Conservation (phyloP, 2,329 filamentous ascomycete genomes). For the Cladosporium oxysporum region DNA sequence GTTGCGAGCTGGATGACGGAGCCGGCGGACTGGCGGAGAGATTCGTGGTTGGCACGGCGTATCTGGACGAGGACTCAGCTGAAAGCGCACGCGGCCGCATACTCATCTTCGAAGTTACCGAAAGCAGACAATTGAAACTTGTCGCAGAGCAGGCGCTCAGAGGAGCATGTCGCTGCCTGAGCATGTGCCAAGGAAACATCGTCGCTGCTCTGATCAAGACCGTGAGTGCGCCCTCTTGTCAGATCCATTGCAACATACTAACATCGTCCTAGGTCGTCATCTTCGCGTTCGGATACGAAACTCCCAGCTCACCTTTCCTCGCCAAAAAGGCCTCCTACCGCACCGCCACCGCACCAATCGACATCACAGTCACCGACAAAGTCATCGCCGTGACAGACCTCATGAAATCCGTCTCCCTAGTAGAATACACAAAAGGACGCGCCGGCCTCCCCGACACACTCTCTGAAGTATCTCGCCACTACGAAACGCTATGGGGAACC, state of each 20-base stretch:
- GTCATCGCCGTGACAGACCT: slow-evolving; percentile 84
- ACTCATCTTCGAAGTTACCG: slow-evolving; percentile 78
- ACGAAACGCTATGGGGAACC: slow-evolving; percentile 79
- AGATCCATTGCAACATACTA: slow-evolving; percentile 21
- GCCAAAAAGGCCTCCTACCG: slow-evolving; percentile 74
- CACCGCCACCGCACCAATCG: slow-evolving; percentile 80
- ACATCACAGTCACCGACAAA: slow-evolving; percentile 71
- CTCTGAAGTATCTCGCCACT: slow-evolving; percentile 75
- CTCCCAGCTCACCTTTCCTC: slow-evolving; percentile 58
- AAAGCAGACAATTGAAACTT: slow-evolving; percentile 70
- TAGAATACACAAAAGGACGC: slow-evolving; percentile 66
- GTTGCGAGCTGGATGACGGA: slow-evolving; percentile 68
- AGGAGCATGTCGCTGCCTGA: slow-evolving; percentile 78
- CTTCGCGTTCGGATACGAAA: slow-evolving; percentile 57
- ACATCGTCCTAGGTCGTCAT: slow-evolving; percentile 54
- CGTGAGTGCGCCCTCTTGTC: slow-evolving; percentile 47
- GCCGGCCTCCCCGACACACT: slow-evolving; percentile 59
- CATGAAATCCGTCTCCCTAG: slow-evolving; percentile 85
- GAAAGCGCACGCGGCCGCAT: slow-evolving; percentile 71
- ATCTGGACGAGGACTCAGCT: slow-evolving; percentile 62
- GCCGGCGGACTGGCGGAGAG: slow-evolving; percentile 65
- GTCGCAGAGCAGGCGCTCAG: slow-evolving; percentile 70
- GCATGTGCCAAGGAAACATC: slow-evolving; percentile 72
- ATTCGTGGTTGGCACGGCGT: slow-evolving; percentile 90
- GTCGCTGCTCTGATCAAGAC: slow-evolving; percentile 90